A percentile compares a stretch with the other conserved stretches of the same genome.
Conservation (phyloP, 306 rosid genomes). For the Sicyos baderoa region DNA sequence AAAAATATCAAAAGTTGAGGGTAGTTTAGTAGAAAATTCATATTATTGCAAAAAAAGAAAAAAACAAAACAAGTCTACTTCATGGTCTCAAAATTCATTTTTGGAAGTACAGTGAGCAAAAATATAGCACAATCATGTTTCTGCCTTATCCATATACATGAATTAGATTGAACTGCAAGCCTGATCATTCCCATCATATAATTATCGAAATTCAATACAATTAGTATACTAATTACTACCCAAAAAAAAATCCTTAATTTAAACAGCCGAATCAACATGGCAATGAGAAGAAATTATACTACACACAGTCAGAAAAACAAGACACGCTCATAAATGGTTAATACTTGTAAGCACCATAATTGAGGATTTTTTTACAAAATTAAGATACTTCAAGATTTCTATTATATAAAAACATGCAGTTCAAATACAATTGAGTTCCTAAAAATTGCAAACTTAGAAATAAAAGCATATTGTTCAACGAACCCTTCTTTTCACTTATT, state of each 20-base stretch:
- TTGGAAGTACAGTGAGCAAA: background rate
- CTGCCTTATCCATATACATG: background rate
- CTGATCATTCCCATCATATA: background rate
- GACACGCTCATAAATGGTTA: background rate
- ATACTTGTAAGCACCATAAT: background rate
- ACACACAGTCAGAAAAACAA: background rate
- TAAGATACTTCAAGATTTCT: background rate
- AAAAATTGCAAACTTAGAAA: background rate
- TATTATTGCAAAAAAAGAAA: background rate
- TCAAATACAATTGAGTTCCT: background rate
- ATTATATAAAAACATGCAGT: background rate
- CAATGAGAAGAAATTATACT: background rate
- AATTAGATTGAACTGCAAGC: background rate
- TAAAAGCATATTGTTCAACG: background rate
- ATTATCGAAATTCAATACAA: background rate
- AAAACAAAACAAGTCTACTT: background rate
- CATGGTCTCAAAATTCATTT: background rate
- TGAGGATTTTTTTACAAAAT: background rate
- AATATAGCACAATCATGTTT: background rate
- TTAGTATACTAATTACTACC: background rate
- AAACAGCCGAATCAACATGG: background rate
- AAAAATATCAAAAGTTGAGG: background rate
- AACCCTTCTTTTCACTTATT: slow-evolving; percentile 7
- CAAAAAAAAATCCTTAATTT: background rate
- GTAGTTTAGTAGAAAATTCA: slow-evolving; percentile 3